Evolutionary conservation across 2,329 filamentous ascomycete species (phyloP).

Genomic region (Trichoderma sp.): DNA sequence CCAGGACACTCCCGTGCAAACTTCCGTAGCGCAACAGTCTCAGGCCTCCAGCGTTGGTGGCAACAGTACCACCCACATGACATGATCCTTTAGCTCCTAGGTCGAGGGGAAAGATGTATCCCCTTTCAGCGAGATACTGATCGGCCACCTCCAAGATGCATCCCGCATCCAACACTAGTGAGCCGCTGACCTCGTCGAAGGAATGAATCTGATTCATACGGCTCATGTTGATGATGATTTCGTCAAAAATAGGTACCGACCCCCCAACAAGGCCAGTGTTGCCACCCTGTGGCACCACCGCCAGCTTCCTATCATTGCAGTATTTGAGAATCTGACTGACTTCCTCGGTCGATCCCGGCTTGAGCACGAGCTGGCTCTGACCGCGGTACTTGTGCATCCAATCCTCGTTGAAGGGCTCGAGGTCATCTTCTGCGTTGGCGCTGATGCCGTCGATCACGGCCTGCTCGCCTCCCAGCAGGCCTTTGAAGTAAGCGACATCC

Average conservation of each 20-base stretch:
- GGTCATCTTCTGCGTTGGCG: constrained; percentile 62
- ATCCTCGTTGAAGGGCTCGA: constrained; percentile 91
- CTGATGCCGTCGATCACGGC: constrained; percentile 78
- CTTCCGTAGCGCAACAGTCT: constrained; percentile 89
- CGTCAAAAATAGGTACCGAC: constrained; percentile 94
- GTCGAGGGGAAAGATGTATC: constrained; percentile 91
- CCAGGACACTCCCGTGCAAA: constrained; percentile 87
- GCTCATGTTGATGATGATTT: constrained; percentile 88
- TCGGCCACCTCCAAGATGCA: constrained; percentile 88
- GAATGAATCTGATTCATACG: constrained; percentile 89
- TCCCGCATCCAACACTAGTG: constrained; percentile 85
- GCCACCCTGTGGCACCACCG: constrained; percentile 93
- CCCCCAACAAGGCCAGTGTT: constrained; percentile 96
- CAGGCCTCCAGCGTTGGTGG: constrained; percentile 91
- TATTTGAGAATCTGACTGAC: constrained; percentile 89
- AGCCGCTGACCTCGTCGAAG: constrained; percentile 90
- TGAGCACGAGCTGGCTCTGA: constrained; percentile 81
- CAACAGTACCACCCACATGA: constrained; percentile 92
- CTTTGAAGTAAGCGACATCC: constrained; percentile 79
- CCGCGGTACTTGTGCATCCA: constrained; percentile 99
- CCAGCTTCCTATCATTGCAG: constrained; percentile 89
- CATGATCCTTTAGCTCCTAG: constrained; percentile 97
- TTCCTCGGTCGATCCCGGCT: constrained; percentile 78
- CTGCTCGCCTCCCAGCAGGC: constrained; percentile 67
- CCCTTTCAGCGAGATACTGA: constrained; percentile 75